These are phyloP conservation scores for Fusarium nurragi DNA, from an alignment of 2,329 filamentous ascomycete genomes.

Conservation along the genomic window DNA sequence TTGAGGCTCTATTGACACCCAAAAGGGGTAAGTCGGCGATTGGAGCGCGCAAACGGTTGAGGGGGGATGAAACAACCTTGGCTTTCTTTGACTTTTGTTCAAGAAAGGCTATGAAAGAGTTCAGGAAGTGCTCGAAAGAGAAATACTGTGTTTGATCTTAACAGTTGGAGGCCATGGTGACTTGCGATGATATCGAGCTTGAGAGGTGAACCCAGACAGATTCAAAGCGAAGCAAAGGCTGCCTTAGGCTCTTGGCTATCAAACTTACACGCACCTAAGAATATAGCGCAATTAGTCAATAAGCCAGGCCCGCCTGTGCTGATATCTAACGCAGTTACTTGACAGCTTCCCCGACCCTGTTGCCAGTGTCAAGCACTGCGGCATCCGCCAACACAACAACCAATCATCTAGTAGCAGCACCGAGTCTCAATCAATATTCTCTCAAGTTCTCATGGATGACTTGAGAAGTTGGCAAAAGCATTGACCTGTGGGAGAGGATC, in stretches of 20 bases:
- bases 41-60: slow-evolving; percentile 7
- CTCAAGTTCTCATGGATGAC: background rate
- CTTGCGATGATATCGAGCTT: background rate
- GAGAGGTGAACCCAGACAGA: background rate
- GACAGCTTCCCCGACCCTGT: background rate
- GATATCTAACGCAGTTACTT: background rate
- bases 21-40: slow-evolving; percentile 31
- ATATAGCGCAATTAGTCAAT: background rate
- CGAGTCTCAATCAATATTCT: background rate
- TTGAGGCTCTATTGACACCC: slow-evolving; percentile 44
- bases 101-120: background rate
- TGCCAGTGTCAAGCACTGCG: slow-evolving; percentile 18
- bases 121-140: background rate
- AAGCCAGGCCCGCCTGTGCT: background rate
- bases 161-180: background rate
- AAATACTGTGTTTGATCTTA: no score
- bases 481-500: background rate
- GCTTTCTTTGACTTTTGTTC: background rate
- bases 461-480: background rate
- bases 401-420: background rate
- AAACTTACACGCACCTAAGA: background rate
- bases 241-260: background rate
- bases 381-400: background rate
- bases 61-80: slow-evolving; percentile 8
- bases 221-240: background rate